Percentiles rank a stretch among this genome's conserved stretches.
phyloP scores from a whole-genome alignment of 495 filamentous ascomycete species.

The Aspergillus olivimuriae region DNA sequence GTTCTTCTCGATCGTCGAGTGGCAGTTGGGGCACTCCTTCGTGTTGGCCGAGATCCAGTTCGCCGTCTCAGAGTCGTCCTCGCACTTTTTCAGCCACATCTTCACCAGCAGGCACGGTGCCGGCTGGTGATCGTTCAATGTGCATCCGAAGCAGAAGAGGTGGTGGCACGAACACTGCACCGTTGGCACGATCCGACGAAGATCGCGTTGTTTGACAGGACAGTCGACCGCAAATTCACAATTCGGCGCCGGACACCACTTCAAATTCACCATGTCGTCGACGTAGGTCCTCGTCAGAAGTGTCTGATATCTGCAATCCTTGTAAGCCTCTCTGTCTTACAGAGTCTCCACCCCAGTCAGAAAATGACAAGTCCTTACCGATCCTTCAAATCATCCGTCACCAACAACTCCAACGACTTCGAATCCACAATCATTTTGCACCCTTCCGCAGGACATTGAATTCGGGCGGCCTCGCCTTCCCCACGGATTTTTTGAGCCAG shows the following conservation, averaged over 20 bases:
- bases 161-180: slow-evolving; percentile 79
- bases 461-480: slow-evolving; percentile 90
- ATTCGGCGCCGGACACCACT: slow-evolving; percentile 96
- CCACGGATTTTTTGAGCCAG: slow-evolving; percentile 84
- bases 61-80: slow-evolving; percentile 95
- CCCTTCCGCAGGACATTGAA: slow-evolving; percentile 82
- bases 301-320: slow-evolving; percentile 62
- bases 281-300: slow-evolving; percentile 92
- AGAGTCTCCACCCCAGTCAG: no score
- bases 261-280: slow-evolving; percentile 88
- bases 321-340: no score
- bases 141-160: slow-evolving; percentile 94
- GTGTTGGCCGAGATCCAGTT: slow-evolving; percentile 99
- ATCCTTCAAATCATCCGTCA: slow-evolving; percentile 63
- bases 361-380: slow-evolving; percentile 39
- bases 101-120: slow-evolving; percentile 88
- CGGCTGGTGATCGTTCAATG: slow-evolving; percentile 86
- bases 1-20: slow-evolving; percentile 98
- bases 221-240: slow-evolving; percentile 92
- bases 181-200: slow-evolving; percentile 79
- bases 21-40: slow-evolving; percentile 93
- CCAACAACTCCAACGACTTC: slow-evolving; percentile 76
- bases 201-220: slow-evolving; percentile 73
- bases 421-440: slow-evolving; percentile 91
- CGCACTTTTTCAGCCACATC: slow-evolving; percentile 97